Evolutionary conservation across 768 basidiomycete species (phyloP).

Genomic region (Lactarius deliciosus): DNA sequence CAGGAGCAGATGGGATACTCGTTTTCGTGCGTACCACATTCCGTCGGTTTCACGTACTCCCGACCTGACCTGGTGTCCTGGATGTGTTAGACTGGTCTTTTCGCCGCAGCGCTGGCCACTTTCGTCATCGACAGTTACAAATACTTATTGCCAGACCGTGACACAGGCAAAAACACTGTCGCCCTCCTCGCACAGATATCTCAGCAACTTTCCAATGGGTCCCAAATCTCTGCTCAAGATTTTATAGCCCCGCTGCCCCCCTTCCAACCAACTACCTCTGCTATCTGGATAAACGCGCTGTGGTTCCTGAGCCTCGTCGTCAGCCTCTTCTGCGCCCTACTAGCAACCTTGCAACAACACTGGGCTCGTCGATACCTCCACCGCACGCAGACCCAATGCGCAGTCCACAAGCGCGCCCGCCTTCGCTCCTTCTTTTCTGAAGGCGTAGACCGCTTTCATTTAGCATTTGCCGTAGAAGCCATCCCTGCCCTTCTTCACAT

Average conservation of each 20-base stretch:
- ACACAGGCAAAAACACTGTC: slow-evolving; percentile 13
- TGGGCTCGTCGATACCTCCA: slow-evolving; percentile 24
- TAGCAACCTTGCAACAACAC: slow-evolving; percentile 19
- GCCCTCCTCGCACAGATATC: slow-evolving; percentile 25
- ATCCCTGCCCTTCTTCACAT: slow-evolving; percentile 20
- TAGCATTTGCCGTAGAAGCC: slow-evolving; percentile 7
- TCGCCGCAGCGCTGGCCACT: slow-evolving; percentile 15
- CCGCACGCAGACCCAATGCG: not conserved
- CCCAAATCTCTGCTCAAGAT: not conserved
- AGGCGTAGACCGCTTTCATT: slow-evolving; percentile 8
- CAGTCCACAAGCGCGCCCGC: slow-evolving; percentile 18
- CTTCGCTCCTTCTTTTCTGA: slow-evolving; percentile 17
- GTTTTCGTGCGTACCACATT: slow-evolving; percentile 14
- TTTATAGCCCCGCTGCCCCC: too few relatives aligned
- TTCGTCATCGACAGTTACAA: slow-evolving; percentile 28
- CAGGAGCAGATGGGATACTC: slow-evolving; percentile 19
- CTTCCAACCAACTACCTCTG: slow-evolving; percentile 5
- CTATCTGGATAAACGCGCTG: slow-evolving; percentile 17
- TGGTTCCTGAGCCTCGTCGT: slow-evolving; percentile 22
- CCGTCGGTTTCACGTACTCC: not conserved
- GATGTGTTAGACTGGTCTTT: slow-evolving; percentile 21
- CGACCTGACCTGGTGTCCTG: not conserved
- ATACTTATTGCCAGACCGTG: slow-evolving; percentile 6
- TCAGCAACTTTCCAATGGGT: slow-evolving; percentile 15
- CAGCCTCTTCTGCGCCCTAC: slow-evolving; percentile 18